Percentiles rank a stretch among this genome's conserved stretches.
Evolutionary conservation across 2,329 filamentous ascomycete species (phyloP).

Genomic region (Calonectria multiphialidica): DNA sequence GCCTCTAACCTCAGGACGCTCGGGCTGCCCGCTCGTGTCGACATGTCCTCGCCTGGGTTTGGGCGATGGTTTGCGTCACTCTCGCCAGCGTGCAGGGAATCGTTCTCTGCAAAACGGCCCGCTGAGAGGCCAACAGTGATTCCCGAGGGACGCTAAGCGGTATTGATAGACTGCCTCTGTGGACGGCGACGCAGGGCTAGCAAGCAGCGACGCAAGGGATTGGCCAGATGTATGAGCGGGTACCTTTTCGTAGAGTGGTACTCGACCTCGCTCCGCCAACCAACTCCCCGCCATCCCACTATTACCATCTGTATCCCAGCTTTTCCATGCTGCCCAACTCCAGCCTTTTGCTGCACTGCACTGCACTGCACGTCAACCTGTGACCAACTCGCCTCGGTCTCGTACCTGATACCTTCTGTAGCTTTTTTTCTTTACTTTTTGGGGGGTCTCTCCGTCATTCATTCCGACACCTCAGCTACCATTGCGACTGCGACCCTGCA

Average conservation of each 20-base stretch:
- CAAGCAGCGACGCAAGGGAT: neutral
- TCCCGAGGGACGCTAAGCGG: neutral
- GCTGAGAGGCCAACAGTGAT: conserved; percentile 16
- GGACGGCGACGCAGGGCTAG: neutral
- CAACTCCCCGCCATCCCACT: conserved; percentile 20
- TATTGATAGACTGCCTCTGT: neutral
- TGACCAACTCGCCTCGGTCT: conserved; percentile 24
- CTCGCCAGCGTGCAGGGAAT: conserved; percentile 4
- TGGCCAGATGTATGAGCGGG: conserved; percentile 1
- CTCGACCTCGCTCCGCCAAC: neutral
- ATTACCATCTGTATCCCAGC: conserved; percentile 4
- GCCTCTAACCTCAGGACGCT: conserved; percentile 11
- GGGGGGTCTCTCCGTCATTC: neutral
- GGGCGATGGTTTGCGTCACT: conserved; percentile 15
- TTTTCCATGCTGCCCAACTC: conserved; percentile 23
- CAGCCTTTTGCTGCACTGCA: neutral
- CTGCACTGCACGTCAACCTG: conserved; percentile 24
- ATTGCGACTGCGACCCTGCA: conserved; percentile 18
- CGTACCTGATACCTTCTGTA: conserved; percentile 2
- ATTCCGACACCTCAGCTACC: conserved; percentile 13
- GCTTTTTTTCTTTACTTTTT: conserved; percentile 9
- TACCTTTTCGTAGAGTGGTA: conserved; percentile 26
- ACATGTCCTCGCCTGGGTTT: neutral
- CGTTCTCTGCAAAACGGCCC: conserved; percentile 14
- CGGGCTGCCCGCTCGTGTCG: conserved; percentile 25